Evolutionary conservation across 768 basidiomycete species (phyloP).

Genomic region (Leccinum broughii): DNA sequence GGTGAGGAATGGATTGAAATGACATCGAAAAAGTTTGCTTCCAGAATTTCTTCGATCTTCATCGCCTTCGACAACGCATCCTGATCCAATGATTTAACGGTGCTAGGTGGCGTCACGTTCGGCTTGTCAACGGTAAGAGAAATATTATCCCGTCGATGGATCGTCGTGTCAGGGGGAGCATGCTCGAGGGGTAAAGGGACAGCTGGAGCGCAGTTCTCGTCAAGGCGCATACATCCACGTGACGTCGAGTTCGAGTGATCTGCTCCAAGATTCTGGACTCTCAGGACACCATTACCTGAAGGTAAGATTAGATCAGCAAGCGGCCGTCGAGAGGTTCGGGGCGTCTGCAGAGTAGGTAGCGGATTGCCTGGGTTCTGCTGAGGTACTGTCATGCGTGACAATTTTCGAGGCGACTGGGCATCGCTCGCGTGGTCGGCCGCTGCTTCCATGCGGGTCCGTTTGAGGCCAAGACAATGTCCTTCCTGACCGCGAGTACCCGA

Average conservation of each 20-base stretch:
- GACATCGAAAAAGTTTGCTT: conserved; percentile 3
- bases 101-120: not conserved
- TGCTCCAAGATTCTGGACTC: not conserved
- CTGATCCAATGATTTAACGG: not conserved
- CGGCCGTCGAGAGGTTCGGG: conserved; percentile 20
- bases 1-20: conserved; percentile 22
- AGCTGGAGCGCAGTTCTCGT: not conserved
- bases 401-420: conserved; percentile 8
- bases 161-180: not conserved
- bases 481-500: conserved; percentile 5
- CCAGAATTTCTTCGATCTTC: conserved; percentile 22
- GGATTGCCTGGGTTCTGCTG: not conserved
- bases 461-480: conserved; percentile 1
- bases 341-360: conserved; percentile 6
- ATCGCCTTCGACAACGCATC: conserved; percentile 11
- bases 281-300: not conserved
- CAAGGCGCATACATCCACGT: conserved; percentile 16
- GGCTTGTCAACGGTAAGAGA: not conserved
- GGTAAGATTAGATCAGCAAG: conserved; percentile 19
- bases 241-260: not conserved
- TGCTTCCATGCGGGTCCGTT: conserved; percentile 20
- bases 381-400: conserved; percentile 11
- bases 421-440: not conserved
- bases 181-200: not conserved
- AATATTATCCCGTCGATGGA: not conserved